phyloP scores from a whole-genome alignment of 2,329 filamentous ascomycete species.

The Ceratocystis diversiconidia region DNA sequence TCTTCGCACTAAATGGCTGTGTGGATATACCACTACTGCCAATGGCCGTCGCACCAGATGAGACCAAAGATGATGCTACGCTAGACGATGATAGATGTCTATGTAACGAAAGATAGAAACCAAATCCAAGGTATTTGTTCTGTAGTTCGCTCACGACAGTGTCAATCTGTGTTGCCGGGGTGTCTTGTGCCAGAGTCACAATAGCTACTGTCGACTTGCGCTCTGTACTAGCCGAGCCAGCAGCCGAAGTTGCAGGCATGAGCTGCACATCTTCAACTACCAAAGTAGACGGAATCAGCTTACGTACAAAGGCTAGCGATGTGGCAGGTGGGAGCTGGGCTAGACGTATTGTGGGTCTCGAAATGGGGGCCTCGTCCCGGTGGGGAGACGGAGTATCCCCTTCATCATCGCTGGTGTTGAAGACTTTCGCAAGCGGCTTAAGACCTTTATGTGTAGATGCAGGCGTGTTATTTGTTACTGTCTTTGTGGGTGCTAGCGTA shows the following conservation, averaged over 20 bases:
- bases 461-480: not conserved
- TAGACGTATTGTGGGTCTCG: conserved; percentile 49
- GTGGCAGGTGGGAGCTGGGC: conserved; percentile 46
- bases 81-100: conserved; percentile 52
- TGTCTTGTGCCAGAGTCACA: conserved; percentile 66
- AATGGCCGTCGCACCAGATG: conserved; percentile 27
- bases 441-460: not conserved
- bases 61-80: conserved; percentile 19
- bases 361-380: conserved; percentile 42
- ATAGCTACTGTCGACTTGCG: conserved; percentile 64
- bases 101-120: conserved; percentile 67
- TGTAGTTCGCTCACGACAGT: conserved; percentile 62
- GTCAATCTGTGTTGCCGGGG: conserved; percentile 71
- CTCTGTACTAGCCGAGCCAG: conserved; percentile 33
- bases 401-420: conserved; percentile 53
- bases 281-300: conserved; percentile 44
- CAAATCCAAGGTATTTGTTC: conserved; percentile 72
- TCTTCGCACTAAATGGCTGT: conserved; percentile 67
- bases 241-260: conserved; percentile 37
- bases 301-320: conserved; percentile 45
- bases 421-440: conserved; percentile 45
- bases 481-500: not conserved
- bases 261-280: conserved; percentile 62
- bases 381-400: conserved; percentile 26
- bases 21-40: conserved; percentile 28